Evolutionary conservation across 148 eudicot genomes (phyloP).

Genomic region (Diospyros lotus): DNA sequence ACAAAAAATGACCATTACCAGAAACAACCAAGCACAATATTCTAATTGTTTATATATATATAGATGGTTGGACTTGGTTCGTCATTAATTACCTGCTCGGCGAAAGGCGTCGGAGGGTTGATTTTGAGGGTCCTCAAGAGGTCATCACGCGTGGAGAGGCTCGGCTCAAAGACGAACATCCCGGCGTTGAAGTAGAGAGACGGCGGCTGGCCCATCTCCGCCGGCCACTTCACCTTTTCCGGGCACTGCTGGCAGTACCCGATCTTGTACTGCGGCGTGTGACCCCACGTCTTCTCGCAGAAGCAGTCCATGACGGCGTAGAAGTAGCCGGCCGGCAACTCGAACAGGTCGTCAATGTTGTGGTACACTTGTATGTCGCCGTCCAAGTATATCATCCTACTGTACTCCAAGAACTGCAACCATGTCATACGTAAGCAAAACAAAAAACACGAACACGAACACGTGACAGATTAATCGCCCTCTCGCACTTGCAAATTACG

Average conservation of each 20-base stretch:
- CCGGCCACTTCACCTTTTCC: constrained; percentile 28
- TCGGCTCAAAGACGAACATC: constrained; percentile 40
- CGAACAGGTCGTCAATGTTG: constrained; percentile 34
- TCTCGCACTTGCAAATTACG: not conserved
- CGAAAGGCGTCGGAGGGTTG: constrained; percentile 34
- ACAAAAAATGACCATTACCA: not conserved
- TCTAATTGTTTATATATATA: not conserved
- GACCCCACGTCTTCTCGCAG: constrained; percentile 37
- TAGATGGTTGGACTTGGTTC: no score
- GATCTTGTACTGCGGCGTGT: constrained; percentile 27
- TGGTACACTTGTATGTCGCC: constrained; percentile 40
- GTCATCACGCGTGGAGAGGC: constrained; percentile 20
- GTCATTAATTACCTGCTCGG: constrained; percentile 21
- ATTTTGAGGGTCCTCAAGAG: constrained; percentile 21
- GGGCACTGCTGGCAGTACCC: constrained; percentile 39
- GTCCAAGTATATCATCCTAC: constrained; percentile 38
- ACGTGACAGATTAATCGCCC: no score
- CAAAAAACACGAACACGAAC: no score
- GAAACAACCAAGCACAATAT: no score
- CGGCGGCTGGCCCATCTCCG: constrained; percentile 26
- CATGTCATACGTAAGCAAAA: not conserved
- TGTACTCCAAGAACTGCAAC: constrained; percentile 31
- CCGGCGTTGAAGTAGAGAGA: constrained; percentile 41
- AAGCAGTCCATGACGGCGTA: constrained; percentile 42
- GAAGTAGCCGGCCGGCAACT: constrained; percentile 29